Conservation (phyloP, 129 eudicot genomes). For the Kitagawia praeruptora region DNA sequence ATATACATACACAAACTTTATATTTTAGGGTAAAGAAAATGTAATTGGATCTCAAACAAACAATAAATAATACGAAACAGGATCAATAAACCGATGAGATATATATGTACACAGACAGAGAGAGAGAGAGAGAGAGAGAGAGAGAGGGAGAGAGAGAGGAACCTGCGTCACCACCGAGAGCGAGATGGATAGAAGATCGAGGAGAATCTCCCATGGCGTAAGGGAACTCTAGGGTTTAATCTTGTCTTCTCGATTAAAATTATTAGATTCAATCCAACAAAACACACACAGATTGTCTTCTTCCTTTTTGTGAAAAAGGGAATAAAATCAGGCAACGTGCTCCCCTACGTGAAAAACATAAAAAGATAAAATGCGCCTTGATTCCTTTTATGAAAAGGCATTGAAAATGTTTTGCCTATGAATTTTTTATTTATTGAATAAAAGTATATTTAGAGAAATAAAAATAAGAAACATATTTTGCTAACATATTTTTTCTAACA, state of each 20-base stretch:
- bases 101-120: not conserved
- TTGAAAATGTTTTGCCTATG: too few species aligned
- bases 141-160: not conserved
- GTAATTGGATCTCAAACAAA: too few species aligned
- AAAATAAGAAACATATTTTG: too few species aligned
- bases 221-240: slow-evolving; percentile 22
- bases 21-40: too few species aligned
- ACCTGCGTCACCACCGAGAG: slow-evolving; percentile 93
- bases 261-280: not conserved
- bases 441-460: too few species aligned
- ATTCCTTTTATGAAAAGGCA: too few species aligned
- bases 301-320: not conserved
- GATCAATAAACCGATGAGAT: not conserved
- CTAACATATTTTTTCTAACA: too few species aligned
- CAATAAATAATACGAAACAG: not conserved
- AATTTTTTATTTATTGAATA: too few species aligned
- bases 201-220: slow-evolving; percentile 62
- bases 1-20: too few species aligned
- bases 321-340: not conserved
- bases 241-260: slow-evolving; percentile 10
- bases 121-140: not conserved
- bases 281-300: not conserved
- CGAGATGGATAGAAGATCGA: slow-evolving; percentile 53
- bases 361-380: not conserved
- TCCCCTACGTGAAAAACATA: not conserved